Evolutionary conservation across 768 basidiomycete genomes (phyloP).

Genomic region (Leccinum disarticulatum): DNA sequence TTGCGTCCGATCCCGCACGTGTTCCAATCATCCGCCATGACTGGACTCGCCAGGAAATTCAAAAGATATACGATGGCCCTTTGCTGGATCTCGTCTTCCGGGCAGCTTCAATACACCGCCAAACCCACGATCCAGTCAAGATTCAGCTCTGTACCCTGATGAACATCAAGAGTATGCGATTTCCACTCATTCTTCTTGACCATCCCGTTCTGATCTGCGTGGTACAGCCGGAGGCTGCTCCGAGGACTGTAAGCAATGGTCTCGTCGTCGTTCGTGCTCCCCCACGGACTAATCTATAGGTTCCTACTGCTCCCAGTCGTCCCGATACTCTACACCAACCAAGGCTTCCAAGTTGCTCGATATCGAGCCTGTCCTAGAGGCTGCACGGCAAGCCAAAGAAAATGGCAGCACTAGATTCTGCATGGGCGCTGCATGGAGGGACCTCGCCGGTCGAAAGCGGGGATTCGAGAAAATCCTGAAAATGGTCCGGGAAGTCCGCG

Average conservation of each 20-base stretch:
- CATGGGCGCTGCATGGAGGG: conserved; percentile 99
- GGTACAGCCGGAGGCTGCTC: conserved; percentile 85
- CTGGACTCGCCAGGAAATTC: conserved; percentile 81
- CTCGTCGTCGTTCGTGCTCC: neutral
- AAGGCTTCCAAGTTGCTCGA: conserved; percentile 86
- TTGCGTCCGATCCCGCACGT: conserved; percentile 25
- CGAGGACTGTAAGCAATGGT: conserved; percentile 76
- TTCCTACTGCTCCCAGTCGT: conserved; percentile 97
- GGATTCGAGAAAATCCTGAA: conserved; percentile 91
- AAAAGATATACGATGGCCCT: conserved; percentile 81
- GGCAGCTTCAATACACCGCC: conserved; percentile 81
- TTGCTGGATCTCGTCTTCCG: conserved; percentile 87
- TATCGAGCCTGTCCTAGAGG: conserved; percentile 88
- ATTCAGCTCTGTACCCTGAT: conserved; percentile 96
- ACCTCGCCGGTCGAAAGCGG: conserved; percentile 86
- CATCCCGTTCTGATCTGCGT: conserved; percentile 8
- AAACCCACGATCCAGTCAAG: conserved; percentile 84
- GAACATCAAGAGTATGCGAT: conserved; percentile 92
- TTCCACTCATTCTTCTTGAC: conserved; percentile 25
- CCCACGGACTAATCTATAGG: conserved; percentile 42
- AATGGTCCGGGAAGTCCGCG: conserved; percentile 89
- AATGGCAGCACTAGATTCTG: conserved; percentile 98
- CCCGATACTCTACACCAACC: conserved; percentile 86
- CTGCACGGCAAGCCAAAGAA: conserved; percentile 89
- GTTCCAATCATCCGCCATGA: conserved; percentile 46